phyloP scores from a whole-genome alignment of 2,329 filamentous ascomycete genomes.

The Penicillium sp. region DNA sequence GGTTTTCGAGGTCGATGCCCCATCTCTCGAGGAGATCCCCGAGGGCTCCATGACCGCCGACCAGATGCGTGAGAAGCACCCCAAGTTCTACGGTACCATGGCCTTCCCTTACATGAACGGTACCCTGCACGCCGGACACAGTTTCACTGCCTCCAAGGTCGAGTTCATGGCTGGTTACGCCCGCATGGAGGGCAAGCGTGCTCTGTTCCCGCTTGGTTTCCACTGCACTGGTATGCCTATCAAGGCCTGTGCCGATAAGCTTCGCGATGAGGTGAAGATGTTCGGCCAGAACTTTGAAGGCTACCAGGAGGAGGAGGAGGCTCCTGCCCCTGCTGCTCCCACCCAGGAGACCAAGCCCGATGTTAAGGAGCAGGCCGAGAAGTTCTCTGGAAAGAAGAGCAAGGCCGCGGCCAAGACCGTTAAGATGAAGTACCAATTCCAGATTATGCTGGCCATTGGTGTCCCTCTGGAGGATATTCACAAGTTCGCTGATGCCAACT shows the following conservation, averaged over 20 bases:
- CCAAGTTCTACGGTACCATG: conserved; percentile 88
- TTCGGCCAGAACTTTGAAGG: conserved; percentile 85
- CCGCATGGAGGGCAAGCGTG: conserved; percentile 84
- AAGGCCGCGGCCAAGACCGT: conserved; percentile 88
- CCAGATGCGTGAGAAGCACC: conserved; percentile 74
- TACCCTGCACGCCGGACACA: conserved; percentile 84
- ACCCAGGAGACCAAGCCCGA: conserved; percentile 59
- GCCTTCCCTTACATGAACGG: conserved; percentile 84
- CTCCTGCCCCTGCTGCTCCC: conserved; percentile 50
- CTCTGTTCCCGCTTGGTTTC: conserved; percentile 88
- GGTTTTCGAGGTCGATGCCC: conserved; percentile 84
- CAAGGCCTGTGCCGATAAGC: conserved; percentile 95
- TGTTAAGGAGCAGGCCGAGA: conserved; percentile 78
- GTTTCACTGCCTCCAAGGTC: conserved; percentile 87
- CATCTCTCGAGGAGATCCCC: conserved; percentile 73
- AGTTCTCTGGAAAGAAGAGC: conserved; percentile 89
- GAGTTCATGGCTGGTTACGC: conserved; percentile 88
- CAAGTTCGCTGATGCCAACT: conserved; percentile 82
- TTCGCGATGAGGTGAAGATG: conserved; percentile 81
- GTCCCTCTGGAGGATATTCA: conserved; percentile 87
- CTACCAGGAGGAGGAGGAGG: conserved; percentile 65
- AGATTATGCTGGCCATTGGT: conserved; percentile 89
- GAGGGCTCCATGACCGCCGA: conserved; percentile 70
- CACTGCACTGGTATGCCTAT: conserved; percentile 98
- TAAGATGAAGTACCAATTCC: conserved; percentile 93